A percentile compares a stretch with the other conserved stretches of the same genome.
phyloP scores from a whole-genome alignment of 257 asterid genomes.

The Capsicum baccatum region DNA sequence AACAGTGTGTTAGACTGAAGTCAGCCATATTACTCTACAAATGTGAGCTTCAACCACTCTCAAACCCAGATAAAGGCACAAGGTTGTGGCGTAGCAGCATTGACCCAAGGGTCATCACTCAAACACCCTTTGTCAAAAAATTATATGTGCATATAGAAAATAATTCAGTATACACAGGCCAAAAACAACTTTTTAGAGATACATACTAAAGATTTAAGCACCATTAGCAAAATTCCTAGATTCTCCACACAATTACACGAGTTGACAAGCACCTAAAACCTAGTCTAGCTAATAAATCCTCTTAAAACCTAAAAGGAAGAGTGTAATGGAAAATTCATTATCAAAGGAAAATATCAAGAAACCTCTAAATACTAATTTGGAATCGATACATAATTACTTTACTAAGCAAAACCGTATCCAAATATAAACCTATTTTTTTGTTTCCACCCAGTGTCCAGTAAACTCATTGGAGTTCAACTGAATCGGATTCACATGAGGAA shows the following conservation, averaged over 20 bases:
- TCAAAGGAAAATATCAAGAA: not conserved
- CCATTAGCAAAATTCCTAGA: too few relatives aligned
- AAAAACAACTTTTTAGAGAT: too few relatives aligned
- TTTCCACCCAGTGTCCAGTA: too few relatives aligned
- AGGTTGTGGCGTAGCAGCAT: not conserved
- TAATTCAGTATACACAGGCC: too few relatives aligned
- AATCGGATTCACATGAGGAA: too few relatives aligned
- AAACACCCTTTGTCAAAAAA: too few relatives aligned
- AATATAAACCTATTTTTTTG: not conserved
- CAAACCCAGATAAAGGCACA: not conserved
- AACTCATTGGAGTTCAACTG: too few relatives aligned
- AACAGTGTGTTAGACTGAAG: not conserved
- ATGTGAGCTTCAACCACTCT: not conserved
- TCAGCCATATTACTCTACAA: not conserved
- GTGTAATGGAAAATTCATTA: not conserved
- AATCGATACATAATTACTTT: not conserved
- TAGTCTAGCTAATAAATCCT: not conserved
- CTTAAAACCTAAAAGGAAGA: not conserved
- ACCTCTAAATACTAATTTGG: not conserved
- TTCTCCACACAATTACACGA: not conserved
- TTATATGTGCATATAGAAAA: too few relatives aligned
- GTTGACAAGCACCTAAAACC: slow-evolving; percentile 24
- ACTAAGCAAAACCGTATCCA: not conserved
- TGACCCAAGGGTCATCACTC: too few relatives aligned
- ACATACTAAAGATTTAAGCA: too few relatives aligned